Conservation (phyloP, 2,329 filamentous ascomycete species). For the Ascochyta viciae-villosae region DNA sequence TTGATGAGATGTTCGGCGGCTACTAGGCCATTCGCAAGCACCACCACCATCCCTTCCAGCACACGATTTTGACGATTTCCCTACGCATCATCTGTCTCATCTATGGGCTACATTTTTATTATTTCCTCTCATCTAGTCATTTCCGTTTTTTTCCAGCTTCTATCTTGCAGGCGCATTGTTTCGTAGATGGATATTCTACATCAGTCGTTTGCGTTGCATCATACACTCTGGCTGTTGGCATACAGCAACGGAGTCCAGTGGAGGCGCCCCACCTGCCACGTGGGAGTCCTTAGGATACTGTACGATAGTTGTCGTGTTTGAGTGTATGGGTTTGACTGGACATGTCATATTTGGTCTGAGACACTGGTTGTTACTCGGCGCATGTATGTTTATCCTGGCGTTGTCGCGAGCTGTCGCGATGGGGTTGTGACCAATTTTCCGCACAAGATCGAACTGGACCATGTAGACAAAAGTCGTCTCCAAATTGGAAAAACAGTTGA, state of each 20-base stretch:
- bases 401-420: slow-evolving; percentile 19
- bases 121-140: slow-evolving; percentile 37
- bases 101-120: slow-evolving; percentile 26
- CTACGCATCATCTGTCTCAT: slow-evolving; percentile 24
- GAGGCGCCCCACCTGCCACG: slow-evolving; percentile 20
- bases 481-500: slow-evolving; percentile 30
- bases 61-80: slow-evolving; percentile 43
- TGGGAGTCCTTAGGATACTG: slow-evolving; percentile 29
- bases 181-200: slow-evolving; percentile 37
- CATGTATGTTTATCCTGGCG: slow-evolving; percentile 17
- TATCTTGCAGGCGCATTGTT: slow-evolving; percentile 28
- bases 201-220: slow-evolving; percentile 42
- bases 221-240: slow-evolving; percentile 29
- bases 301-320: slow-evolving; percentile 38
- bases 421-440: slow-evolving; percentile 17
- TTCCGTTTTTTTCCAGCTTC: slow-evolving; percentile 23
- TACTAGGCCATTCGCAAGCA: slow-evolving; percentile 59
- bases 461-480: slow-evolving; percentile 18
- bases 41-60: slow-evolving; percentile 16
- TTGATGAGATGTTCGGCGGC: slow-evolving; percentile 83
- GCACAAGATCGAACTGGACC: slow-evolving; percentile 16
- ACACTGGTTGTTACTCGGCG: slow-evolving; percentile 42
- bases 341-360: slow-evolving; percentile 29
- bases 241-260: slow-evolving; percentile 19
- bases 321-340: slow-evolving; percentile 31